Conservation (phyloP, 768 basidiomycete species). For the Royoungia palumana region DNA sequence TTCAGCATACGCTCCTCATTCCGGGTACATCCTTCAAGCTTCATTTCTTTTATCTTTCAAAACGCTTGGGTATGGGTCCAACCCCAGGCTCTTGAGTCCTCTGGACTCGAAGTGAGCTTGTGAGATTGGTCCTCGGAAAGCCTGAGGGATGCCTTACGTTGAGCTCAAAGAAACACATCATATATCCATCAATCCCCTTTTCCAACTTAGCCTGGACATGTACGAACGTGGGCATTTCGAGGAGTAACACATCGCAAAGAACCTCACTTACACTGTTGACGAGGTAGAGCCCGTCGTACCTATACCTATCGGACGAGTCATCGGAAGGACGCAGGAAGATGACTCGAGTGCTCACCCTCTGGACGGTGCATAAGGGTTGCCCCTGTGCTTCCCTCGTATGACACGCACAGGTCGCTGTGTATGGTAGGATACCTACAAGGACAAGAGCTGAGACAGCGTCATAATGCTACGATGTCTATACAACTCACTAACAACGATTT, state of each 20-base stretch:
- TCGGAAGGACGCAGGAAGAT: not conserved
- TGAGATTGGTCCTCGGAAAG: no score
- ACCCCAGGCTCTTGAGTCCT: no score
- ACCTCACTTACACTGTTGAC: conserved; percentile 21
- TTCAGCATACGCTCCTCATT: no score
- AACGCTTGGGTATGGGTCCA: no score
- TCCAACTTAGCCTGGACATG: conserved; percentile 13
- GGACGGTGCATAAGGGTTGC: conserved; percentile 16
- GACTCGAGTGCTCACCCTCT: no score
- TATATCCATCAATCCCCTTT: conserved; percentile 16
- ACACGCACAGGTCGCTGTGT: conserved; percentile 37
- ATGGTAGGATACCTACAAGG: conserved; percentile 26
- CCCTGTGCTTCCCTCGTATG: conserved; percentile 27
- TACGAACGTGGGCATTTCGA: not conserved
- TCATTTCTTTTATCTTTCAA: no score
- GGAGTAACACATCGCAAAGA: not conserved
- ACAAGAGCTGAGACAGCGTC: not conserved
- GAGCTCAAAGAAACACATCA: conserved; percentile 15
- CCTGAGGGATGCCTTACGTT: no score
- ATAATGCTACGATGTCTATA: not conserved
- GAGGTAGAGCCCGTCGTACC: conserved; percentile 33
- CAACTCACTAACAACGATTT: conserved; percentile 17
- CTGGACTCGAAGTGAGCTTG: no score
- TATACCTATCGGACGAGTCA: conserved; percentile 19
- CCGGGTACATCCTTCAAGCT: no score